Conservation (phyloP, 2,329 filamentous ascomycete species). For the Nemania abortiva region DNA sequence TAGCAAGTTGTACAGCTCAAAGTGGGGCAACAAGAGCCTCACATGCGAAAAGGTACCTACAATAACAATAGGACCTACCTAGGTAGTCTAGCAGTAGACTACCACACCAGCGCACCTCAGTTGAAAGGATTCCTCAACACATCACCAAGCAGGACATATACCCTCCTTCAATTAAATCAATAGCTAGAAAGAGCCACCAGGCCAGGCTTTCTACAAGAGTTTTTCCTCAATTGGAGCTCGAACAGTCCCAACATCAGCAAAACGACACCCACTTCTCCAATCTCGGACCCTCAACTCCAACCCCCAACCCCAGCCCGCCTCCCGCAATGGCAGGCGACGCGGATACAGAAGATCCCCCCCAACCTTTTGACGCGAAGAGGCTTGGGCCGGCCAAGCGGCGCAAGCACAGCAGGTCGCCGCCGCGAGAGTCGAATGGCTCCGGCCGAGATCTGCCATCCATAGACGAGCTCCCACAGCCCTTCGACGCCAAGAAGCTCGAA, state of each 20-base stretch:
- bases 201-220: neutral
- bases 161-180: neutral
- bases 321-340: conserved; percentile 52
- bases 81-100: neutral
- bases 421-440: conserved; percentile 48
- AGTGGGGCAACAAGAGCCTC: conserved; percentile 17
- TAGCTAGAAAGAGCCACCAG: neutral
- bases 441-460: conserved; percentile 47
- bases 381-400: conserved; percentile 58
- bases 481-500: conserved; percentile 69
- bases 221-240: neutral
- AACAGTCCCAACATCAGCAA: neutral
- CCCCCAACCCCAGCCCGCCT: conserved; percentile 2
- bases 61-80: conserved; percentile 8
- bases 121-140: neutral
- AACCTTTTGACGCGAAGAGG: conserved; percentile 57
- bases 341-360: conserved; percentile 52
- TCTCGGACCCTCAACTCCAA: neutral
- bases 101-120: no score
- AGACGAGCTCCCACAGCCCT: conserved; percentile 68
- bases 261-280: neutral
- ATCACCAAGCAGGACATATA: no score
- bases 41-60: neutral
- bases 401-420: conserved; percentile 54
- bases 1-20: conserved; percentile 36